These are phyloP conservation scores for Fusarium torulosum DNA, from an alignment of 2,329 filamentous ascomycete genomes.

Conservation along the genomic window DNA sequence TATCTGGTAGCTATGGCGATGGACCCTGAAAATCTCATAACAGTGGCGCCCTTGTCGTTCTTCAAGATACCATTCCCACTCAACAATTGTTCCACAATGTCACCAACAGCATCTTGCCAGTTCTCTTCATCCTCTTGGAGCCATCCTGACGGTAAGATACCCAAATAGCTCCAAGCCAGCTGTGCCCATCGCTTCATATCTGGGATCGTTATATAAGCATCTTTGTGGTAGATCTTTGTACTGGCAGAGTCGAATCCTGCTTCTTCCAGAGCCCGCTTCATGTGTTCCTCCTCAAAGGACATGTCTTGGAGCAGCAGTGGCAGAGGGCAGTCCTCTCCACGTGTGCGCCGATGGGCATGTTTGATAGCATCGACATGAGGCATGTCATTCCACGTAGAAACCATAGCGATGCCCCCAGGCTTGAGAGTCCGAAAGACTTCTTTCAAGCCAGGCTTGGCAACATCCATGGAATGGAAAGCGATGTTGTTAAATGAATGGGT, in stretches of 20 bases:
- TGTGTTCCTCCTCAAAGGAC: background rate
- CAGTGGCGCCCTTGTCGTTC: background rate
- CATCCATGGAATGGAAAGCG: background rate
- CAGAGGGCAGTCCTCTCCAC: background rate
- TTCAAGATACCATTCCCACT: background rate
- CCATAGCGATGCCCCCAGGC: background rate
- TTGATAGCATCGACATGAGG: background rate
- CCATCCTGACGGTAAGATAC: background rate
- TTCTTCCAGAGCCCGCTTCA: background rate
- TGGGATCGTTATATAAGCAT: background rate
- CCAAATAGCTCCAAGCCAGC: background rate
- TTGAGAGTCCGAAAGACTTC: background rate
- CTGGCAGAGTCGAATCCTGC: background rate
- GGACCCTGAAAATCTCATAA: background rate
- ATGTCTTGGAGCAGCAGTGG: background rate
- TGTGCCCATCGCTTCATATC: background rate
- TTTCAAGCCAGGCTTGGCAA: background rate
- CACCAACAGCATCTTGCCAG: background rate
- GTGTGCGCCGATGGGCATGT: background rate
- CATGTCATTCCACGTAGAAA: background rate
- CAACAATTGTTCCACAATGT: background rate
- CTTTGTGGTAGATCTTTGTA: background rate
- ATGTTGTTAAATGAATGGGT: conserved; percentile 10
- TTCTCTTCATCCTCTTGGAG: background rate
- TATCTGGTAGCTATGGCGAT: background rate